phyloP scores from a whole-genome alignment of 345 rosid species.

The Psidium guajava region DNA sequence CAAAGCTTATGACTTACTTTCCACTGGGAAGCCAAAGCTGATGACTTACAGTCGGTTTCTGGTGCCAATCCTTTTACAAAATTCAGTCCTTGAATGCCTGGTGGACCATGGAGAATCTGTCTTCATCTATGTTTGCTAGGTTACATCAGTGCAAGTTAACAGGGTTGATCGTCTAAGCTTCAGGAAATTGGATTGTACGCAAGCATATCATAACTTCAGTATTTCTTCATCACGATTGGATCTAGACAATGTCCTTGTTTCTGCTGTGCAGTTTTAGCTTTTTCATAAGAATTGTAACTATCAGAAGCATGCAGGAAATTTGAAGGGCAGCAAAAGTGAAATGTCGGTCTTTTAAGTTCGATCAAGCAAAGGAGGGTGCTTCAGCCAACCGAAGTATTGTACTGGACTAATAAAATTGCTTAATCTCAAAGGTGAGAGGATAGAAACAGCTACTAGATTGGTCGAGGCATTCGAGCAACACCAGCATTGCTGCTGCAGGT shows the following conservation, averaged over 20 bases:
- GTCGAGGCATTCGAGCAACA: background rate
- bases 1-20: background rate
- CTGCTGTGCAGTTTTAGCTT: background rate
- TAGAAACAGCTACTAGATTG: background rate
- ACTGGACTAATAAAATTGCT: background rate
- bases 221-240: background rate
- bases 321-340: background rate
- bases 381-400: background rate
- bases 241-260: background rate
- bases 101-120: background rate
- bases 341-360: background rate
- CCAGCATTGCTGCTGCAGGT: background rate
- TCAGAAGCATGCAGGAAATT: background rate
- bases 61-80: background rate
- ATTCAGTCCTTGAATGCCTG: background rate
- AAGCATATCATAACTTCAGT: background rate
- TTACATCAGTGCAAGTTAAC: background rate
- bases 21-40: background rate
- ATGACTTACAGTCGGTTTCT: background rate
- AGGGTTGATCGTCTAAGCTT: background rate
- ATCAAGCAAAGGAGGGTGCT: background rate
- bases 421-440: background rate
- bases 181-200: background rate
- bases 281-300: background rate
- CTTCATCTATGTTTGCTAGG: background rate